Base-by-base conservation (phyloP, 805 yeast species). In the Candida insectalens region DNA sequence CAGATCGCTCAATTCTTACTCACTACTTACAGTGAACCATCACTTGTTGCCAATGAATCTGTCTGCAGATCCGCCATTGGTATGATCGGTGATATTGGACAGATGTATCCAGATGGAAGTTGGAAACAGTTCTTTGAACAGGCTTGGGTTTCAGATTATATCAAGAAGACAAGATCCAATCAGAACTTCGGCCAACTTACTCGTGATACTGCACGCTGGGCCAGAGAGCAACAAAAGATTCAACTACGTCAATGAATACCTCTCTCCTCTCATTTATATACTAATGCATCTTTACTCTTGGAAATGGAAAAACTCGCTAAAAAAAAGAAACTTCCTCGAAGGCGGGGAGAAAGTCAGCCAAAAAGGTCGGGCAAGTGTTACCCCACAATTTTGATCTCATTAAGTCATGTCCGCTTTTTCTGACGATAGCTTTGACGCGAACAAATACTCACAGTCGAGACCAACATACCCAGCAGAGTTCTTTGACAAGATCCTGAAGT, bases 121-220 rank as follows among this genome's bases (percentile, higher is more conserved):
- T 73, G 84, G 54, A 72, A 72, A 49, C 71, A 68, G 40, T 69
- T 68, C 33, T 85, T 77, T 57, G 55, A 60, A 15, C 83, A 78
- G 62, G 77, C 68, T 2, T 85, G 96, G 96, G 75, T 92, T 19
- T 62, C 81, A 5, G 79, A 74, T 18, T 72, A 83, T 51, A 79
- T 92, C 52, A 78, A 75, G 54, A 73, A 67, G 51, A 78, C 88
- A 16, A 74, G 92, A 57, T 50, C 72, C 35, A 78, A 77, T 51
- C 66, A 70, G 41, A 46, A 65, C 21, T 83, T 77, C 51, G 64
- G 74, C 23, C 74, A 71, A 46, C 61, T 68, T 36, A 85, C 96
- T 9, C 76, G 74, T 53, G 92, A 82, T 50, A 83, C 95, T n/a
- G 96, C 96, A 6, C 74, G 88, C 60, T 92, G 97, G 97, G 96